These are phyloP conservation scores for Hansenula lynferdii DNA, from an alignment of 1,139 yeast species.

Conservation along the genomic window DNA sequence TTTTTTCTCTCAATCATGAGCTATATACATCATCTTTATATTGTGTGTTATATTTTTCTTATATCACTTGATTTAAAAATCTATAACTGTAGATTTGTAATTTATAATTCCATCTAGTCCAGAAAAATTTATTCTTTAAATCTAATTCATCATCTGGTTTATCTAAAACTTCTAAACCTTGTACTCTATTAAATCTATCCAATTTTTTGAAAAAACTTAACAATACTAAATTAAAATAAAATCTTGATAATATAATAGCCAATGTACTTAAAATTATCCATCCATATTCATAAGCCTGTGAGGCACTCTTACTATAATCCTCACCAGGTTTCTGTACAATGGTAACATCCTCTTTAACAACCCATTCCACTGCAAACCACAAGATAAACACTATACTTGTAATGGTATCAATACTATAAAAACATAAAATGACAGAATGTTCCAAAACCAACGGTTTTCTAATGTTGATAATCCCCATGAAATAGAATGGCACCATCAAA, in stretches of 20 bases:
- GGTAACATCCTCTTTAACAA: conserved; percentile 35
- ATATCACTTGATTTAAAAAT: too few relatives aligned
- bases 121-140: conserved; percentile 26
- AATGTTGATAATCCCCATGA: conserved; percentile 51
- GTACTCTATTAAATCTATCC: conserved; percentile 27
- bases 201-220: conserved; percentile 51
- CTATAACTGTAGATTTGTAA: conserved; percentile 21
- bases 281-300: conserved; percentile 66
- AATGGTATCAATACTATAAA: conserved; percentile 64
- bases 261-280: conserved; percentile 57
- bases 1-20: neutral
- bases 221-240: conserved; percentile 64
- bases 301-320: conserved; percentile 43
- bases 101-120: conserved; percentile 26
- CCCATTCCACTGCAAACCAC: conserved; percentile 76
- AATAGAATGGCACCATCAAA: conserved; percentile 58
- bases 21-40: too few relatives aligned
- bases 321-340: conserved; percentile 18
- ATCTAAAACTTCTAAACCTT: conserved; percentile 23
- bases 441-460: conserved; percentile 42
- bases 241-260: conserved; percentile 45
- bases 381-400: conserved; percentile 65
- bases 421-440: conserved; percentile 56
- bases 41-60: too few relatives aligned
- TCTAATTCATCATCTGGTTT: conserved; percentile 29